Percentiles rank a stretch among this genome's conserved stretches.
These are phyloP conservation scores for Petrea volubilis DNA, from an alignment of 257 asterid genomes.

Conservation along the genomic window DNA sequence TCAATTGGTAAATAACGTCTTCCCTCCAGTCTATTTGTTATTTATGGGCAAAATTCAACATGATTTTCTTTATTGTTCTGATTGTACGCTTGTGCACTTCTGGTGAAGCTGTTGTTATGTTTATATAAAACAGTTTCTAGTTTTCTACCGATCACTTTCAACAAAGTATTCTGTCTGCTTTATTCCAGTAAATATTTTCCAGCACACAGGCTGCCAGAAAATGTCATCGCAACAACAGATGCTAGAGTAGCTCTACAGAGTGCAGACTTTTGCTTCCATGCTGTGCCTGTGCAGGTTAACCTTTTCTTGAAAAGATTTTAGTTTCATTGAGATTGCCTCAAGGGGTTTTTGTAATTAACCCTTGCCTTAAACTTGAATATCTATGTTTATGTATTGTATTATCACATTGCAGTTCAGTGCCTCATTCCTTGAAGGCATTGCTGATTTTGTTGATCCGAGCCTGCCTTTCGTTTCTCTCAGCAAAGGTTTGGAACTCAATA, in stretches of 20 bases:
- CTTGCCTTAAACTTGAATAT: conserved; percentile 17
- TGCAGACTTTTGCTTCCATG: conserved; percentile 93
- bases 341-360: too few relatives aligned
- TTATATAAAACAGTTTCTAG: not conserved
- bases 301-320: not conserved
- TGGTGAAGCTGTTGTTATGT: not conserved
- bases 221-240: conserved; percentile 78
- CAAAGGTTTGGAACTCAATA: conserved; percentile 89
- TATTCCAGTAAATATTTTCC: conserved; percentile 78
- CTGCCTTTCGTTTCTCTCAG: conserved; percentile 92
- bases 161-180: conserved; percentile 2
- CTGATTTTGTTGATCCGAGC: conserved; percentile 78
- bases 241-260: conserved; percentile 76
- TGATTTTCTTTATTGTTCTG: not conserved
- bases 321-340: not conserved
- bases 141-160: not conserved
- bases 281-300: conserved; percentile 90
- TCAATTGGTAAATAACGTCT: conserved; percentile 48
- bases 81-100: not conserved
- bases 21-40: conserved; percentile 12
- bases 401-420: conserved; percentile 88
- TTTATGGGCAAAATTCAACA: not conserved
- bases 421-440: conserved; percentile 74
- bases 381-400: conserved; percentile 21
- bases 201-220: conserved; percentile 66